phyloP scores from a whole-genome alignment of 1,284 basidiomycete species.

The Cryptococcus sp. region DNA sequence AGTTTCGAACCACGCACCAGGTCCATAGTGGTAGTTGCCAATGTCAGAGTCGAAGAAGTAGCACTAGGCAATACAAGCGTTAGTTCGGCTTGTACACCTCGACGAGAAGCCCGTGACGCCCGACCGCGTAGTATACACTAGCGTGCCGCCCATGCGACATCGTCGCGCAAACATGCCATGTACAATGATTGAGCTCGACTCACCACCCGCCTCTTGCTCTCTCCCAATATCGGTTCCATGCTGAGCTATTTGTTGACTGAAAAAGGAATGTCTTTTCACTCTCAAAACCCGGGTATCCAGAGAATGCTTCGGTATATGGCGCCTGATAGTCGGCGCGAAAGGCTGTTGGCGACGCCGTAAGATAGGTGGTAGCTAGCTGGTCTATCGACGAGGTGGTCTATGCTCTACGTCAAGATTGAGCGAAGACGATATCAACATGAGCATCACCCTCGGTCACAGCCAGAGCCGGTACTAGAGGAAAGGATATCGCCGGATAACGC shows the following conservation, averaged over 20 bases:
- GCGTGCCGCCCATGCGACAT: neutral
- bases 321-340: too few species aligned
- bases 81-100: neutral
- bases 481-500: slow-evolving; percentile 18
- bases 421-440: neutral
- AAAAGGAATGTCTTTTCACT: neutral
- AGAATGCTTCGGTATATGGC: neutral
- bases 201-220: slow-evolving; percentile 84
- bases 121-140: neutral
- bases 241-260: slow-evolving; percentile 10
- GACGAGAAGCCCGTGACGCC: too few species aligned
- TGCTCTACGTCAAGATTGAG: neutral
- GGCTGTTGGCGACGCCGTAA: too few species aligned
- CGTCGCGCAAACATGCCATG: too few species aligned
- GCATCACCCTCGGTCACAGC: neutral
- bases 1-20: slow-evolving; percentile 65
- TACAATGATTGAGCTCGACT: slow-evolving; percentile 43
- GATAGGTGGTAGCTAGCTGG: too few species aligned
- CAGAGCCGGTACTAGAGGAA: too few species aligned
- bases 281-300: neutral
- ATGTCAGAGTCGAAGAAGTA: slow-evolving; percentile 99
- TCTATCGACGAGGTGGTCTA: too few species aligned
- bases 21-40: slow-evolving; percentile 97
- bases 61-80: slow-evolving; percentile 61
- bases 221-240: slow-evolving; percentile 71